A percentile compares a stretch with the other conserved stretches of the same genome.
Evolutionary conservation across 2,329 filamentous ascomycete genomes (phyloP).

Genomic region (Sclerotinia glacialis): DNA sequence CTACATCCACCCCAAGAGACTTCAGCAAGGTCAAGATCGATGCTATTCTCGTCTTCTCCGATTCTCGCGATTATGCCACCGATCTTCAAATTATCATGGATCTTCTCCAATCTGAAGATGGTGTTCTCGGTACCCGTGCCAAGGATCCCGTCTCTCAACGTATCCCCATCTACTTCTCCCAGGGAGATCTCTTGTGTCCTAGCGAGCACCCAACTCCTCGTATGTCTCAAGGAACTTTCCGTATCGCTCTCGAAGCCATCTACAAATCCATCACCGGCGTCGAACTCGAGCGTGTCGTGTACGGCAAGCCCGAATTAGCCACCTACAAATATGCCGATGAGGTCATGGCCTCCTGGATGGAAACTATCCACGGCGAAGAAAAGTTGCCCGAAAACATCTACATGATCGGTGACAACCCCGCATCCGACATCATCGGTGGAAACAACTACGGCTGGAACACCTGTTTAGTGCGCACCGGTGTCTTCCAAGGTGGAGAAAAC

Average conservation of each 20-base stretch:
- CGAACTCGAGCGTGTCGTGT: conserved; percentile 72
- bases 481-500: conserved; percentile 62
- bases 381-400: conserved; percentile 57
- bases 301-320: conserved; percentile 70
- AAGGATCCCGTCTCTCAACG: conserved; percentile 63
- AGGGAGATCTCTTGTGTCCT: conserved; percentile 63
- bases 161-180: conserved; percentile 73
- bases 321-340: conserved; percentile 80
- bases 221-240: conserved; percentile 74
- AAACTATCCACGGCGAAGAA: conserved; percentile 65
- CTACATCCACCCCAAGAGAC: conserved; percentile 57
- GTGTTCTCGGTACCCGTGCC: conserved; percentile 61
- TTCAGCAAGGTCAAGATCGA: conserved; percentile 71
- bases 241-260: conserved; percentile 70
- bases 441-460: conserved; percentile 85
- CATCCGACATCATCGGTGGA: conserved; percentile 70
- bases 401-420: conserved; percentile 75
- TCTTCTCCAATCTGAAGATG: conserved; percentile 65
- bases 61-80: conserved; percentile 70
- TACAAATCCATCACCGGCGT: conserved; percentile 68
- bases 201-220: conserved; percentile 63
- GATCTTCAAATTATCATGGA: conserved; percentile 77
- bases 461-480: conserved; percentile 72
- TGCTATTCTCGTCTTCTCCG: conserved; percentile 72
- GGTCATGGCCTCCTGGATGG: conserved; percentile 72